Evolutionary conservation across 495 filamentous ascomycete species (phyloP).

Genomic region (Xylaria cubensis): DNA sequence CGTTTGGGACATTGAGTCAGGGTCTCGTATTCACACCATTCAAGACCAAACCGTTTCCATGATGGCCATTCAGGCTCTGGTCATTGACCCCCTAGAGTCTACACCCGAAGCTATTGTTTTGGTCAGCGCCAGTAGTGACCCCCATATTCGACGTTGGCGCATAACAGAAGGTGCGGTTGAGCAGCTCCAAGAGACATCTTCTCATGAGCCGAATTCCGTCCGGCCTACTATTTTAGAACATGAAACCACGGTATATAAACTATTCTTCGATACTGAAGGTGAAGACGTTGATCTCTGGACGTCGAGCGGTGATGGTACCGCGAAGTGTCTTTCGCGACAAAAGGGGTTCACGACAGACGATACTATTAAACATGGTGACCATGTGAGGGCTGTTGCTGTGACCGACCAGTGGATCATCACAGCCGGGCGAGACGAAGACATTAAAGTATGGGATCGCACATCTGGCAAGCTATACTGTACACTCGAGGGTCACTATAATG

Average conservation of each 20-base stretch:
- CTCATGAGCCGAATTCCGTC: conserved; percentile 47
- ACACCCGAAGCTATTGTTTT: conserved; percentile 60
- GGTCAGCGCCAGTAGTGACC: conserved; percentile 82
- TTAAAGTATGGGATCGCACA: conserved; percentile 82
- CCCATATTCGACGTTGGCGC: conserved; percentile 79
- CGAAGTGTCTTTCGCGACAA: conserved; percentile 72
- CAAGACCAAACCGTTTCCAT: conserved; percentile 70
- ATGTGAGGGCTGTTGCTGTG: conserved; percentile 81
- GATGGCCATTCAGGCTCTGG: conserved; percentile 76
- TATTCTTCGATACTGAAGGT: conserved; percentile 64
- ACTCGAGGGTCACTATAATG: conserved; percentile 88
- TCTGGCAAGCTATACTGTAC: conserved; percentile 77
- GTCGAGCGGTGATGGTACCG: conserved; percentile 83
- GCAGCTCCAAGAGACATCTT: conserved; percentile 50
- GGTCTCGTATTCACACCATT: conserved; percentile 71
- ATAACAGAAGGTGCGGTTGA: conserved; percentile 54
- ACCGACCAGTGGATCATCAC: conserved; percentile 84
- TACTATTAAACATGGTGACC: conserved; percentile 80
- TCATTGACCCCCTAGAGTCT: conserved; percentile 67
- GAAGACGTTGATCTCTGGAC: conserved; percentile 85
- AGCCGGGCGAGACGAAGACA: conserved; percentile 86
- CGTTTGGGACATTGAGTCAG: conserved; percentile 76
- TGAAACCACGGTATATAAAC: conserved; percentile 85
- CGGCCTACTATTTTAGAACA: conserved; percentile 75
- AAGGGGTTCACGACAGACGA: conserved; percentile 73